phyloP scores from a whole-genome alignment of 768 basidiomycete genomes.

The Tulasnella sp. region DNA sequence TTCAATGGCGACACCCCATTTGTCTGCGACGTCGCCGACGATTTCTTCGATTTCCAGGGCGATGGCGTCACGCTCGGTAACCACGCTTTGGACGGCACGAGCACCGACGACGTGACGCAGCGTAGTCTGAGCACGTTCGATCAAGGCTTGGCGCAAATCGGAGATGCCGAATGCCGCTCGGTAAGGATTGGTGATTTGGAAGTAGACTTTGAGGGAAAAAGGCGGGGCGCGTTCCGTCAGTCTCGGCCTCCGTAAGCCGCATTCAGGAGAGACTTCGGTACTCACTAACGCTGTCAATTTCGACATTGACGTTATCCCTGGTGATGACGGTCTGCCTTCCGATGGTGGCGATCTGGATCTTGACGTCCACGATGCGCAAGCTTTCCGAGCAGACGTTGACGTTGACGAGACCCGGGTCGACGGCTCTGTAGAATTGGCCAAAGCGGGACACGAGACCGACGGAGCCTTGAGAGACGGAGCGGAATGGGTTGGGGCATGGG shows the following conservation, averaged over 20 bases:
- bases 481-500: constrained; percentile 81
- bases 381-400: constrained; percentile 94
- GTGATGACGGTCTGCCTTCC: constrained; percentile 75
- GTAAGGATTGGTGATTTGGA: constrained; percentile 48
- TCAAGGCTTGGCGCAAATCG: constrained; percentile 79
- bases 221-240: not conserved
- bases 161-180: constrained; percentile 91
- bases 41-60: constrained; percentile 97
- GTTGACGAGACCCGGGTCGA: constrained; percentile 86
- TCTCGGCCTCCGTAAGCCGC: not conserved
- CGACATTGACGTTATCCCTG: constrained; percentile 85
- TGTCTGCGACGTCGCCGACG: constrained; percentile 85
- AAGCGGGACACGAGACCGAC: constrained; percentile 91
- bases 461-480: constrained; percentile 43
- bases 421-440: constrained; percentile 90
- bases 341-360: constrained; percentile 85
- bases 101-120: constrained; percentile 96
- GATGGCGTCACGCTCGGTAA: constrained; percentile 95
- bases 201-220: constrained; percentile 64
- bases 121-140: constrained; percentile 88
- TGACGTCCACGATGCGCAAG: constrained; percentile 45
- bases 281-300: constrained; percentile 31
- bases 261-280: not conserved
- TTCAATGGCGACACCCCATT: constrained; percentile 97
- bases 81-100: constrained; percentile 89